Percentiles rank a stretch among this genome's conserved stretches.
Conservation (phyloP, 2,329 filamentous ascomycete species). For the Colletotrichum sp. region DNA sequence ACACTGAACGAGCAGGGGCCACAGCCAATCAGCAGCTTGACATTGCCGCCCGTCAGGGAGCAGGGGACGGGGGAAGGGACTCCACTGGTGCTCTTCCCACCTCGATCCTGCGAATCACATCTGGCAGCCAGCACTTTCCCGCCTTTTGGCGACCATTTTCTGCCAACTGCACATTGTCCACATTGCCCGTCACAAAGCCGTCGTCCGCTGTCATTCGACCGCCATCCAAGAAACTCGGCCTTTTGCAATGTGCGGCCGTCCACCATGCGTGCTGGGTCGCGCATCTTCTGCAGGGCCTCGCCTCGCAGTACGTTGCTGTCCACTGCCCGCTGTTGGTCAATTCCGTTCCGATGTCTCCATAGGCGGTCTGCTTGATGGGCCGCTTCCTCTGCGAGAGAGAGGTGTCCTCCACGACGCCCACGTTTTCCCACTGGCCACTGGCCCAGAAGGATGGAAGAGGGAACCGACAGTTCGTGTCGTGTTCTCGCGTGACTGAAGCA, state of each 20-base stretch:
- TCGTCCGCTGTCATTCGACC: constrained; percentile 12
- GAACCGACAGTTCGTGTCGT: background rate
- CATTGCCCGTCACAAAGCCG: background rate
- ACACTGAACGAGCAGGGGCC: background rate
- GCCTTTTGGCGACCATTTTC: background rate
- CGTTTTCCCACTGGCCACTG: background rate
- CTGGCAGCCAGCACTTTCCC: background rate
- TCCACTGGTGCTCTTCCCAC: constrained; percentile 6
- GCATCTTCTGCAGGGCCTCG: constrained; percentile 5
- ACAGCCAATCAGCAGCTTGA: constrained; percentile 25
- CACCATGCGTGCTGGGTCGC: background rate
- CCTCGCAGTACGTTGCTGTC: background rate
- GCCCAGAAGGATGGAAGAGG: background rate
- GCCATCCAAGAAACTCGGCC: background rate
- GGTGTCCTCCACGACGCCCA: background rate
- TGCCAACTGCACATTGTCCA: constrained; percentile 5
- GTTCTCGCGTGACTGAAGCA: background rate
- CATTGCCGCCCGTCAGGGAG: constrained; percentile 30
- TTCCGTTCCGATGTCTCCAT: constrained; percentile 2
- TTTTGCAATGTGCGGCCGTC: constrained; percentile 8
- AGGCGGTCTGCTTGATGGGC: background rate
- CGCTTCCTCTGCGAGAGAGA: background rate
- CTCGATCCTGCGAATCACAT: background rate
- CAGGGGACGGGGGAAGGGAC: background rate
- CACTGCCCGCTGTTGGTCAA: constrained; percentile 11